Evolutionary conservation across 495 filamentous ascomycete species (phyloP).

Genomic region (Pseudoneurospora amorphoporcata): DNA sequence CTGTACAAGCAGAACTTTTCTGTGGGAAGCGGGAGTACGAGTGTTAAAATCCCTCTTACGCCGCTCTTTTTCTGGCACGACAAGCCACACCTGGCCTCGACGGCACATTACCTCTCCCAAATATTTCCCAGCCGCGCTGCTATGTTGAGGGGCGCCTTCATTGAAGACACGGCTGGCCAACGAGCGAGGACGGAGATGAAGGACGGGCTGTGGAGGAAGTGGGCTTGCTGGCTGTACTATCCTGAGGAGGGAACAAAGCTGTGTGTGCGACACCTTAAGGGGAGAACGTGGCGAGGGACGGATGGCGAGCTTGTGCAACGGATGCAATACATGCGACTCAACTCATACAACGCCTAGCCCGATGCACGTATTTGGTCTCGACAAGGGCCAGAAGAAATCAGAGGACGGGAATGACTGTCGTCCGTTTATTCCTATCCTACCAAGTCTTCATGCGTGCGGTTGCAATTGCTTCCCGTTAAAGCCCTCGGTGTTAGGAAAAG

Average conservation of each 20-base stretch:
- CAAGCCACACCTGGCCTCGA: slow-evolving; percentile 36
- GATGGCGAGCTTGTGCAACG: slow-evolving; percentile 20
- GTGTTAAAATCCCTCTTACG: slow-evolving; percentile 27
- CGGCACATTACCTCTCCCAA: slow-evolving; percentile 30
- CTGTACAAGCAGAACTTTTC: slow-evolving; percentile 26
- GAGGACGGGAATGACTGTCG: not conserved
- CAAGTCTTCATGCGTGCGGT: not conserved
- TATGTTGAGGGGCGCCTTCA: slow-evolving; percentile 33
- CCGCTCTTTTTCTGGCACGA: slow-evolving; percentile 43
- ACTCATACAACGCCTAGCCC: not conserved
- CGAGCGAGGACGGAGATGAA: slow-evolving; percentile 39
- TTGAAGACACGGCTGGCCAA: slow-evolving; percentile 37
- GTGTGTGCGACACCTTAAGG: slow-evolving; percentile 33
- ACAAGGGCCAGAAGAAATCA: not conserved
- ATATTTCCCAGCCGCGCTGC: slow-evolving; percentile 32
- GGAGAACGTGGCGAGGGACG: slow-evolving; percentile 31
- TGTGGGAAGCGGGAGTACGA: not conserved
- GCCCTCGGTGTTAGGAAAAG: not conserved
- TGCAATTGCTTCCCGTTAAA: not conserved
- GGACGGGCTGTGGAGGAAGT: slow-evolving; percentile 31
- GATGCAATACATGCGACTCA: slow-evolving; percentile 19
- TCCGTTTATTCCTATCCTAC: not conserved
- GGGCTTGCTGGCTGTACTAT: slow-evolving; percentile 41
- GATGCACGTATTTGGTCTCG: rapidly evolving
- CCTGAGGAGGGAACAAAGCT: slow-evolving; percentile 28